Evolutionary conservation across 192 early-diverging fungal genomes (phyloP).

Genomic region (Podila epigama): DNA sequence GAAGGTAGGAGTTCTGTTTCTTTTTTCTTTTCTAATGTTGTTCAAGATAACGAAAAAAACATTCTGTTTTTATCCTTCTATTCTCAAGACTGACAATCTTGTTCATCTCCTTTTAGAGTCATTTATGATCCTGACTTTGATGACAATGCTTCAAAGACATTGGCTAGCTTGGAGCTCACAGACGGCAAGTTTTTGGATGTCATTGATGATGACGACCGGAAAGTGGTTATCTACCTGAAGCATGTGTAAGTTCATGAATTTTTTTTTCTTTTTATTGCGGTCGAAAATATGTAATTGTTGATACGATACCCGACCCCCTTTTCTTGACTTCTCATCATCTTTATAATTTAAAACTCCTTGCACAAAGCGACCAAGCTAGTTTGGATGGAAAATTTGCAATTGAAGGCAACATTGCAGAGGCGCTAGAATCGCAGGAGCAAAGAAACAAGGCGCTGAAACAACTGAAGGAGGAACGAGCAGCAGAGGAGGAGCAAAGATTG

Average conservation of each 20-base stretch:
- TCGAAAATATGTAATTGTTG: too few species aligned
- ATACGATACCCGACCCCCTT: too few species aligned
- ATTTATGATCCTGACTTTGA: slow-evolving; percentile 92
- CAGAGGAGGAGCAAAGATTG: neutral
- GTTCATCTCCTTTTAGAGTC: slow-evolving; percentile 56
- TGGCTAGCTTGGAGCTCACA: slow-evolving; percentile 67
- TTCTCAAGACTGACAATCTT: too few species aligned
- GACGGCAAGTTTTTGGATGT: slow-evolving; percentile 68
- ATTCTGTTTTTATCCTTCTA: neutral
- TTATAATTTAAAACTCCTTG: too few species aligned
- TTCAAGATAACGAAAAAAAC: neutral
- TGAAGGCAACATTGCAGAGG: neutral
- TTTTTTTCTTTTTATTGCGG: too few species aligned
- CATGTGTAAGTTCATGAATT: slow-evolving; percentile 25
- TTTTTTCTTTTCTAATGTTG: neutral
- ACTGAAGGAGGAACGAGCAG: neutral
- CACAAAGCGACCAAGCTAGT: neutral
- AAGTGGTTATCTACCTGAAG: slow-evolving; percentile 37
- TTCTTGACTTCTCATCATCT: too few species aligned
- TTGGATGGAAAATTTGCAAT: neutral
- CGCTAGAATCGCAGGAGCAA: neutral
- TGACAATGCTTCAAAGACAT: slow-evolving; percentile 69
- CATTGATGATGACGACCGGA: slow-evolving; percentile 62
- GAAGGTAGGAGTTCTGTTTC: slow-evolving; percentile 54
- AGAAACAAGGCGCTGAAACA: neutral